Percentiles rank a stretch among this genome's conserved stretches.
Evolutionary conservation across 257 asterid species (phyloP).

Genomic region (Ilex aquifolium): DNA sequence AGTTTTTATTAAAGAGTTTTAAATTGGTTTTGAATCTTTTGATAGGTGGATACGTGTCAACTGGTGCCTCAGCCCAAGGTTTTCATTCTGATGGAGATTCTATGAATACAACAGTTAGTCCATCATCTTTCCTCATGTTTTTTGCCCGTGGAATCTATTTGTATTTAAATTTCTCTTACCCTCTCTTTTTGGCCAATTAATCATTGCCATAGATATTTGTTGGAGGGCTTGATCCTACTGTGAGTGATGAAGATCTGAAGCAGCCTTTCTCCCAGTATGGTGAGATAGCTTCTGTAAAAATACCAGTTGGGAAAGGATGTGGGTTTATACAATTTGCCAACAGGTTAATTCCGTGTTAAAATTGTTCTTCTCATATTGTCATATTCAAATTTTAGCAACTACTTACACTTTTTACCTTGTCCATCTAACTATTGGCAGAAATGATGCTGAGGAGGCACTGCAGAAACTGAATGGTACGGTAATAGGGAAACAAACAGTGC

Average conservation of each 20-base stretch:
- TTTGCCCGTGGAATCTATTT: neutral
- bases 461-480: slow-evolving; percentile 37
- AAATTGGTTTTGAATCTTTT: slow-evolving; percentile 10
- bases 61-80: slow-evolving; percentile 63
- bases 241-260: slow-evolving; percentile 77
- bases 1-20: slow-evolving; percentile 8
- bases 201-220: slow-evolving; percentile 64
- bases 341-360: slow-evolving; percentile 30
- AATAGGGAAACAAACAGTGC: slow-evolving; percentile 40
- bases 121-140: slow-evolving; percentile 25
- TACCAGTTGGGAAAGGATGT: slow-evolving; percentile 88
- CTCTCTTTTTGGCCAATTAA: slow-evolving; percentile 22
- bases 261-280: slow-evolving; percentile 80
- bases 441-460: slow-evolving; percentile 49
- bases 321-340: slow-evolving; percentile 88
- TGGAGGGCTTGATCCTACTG: slow-evolving; percentile 90
- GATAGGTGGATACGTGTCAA: slow-evolving; percentile 62
- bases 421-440: slow-evolving; percentile 18
- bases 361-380: neutral
- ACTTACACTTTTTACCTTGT: neutral
- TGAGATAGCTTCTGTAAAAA: slow-evolving; percentile 76
- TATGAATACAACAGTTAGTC: slow-evolving; percentile 78
- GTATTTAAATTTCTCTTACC: slow-evolving; percentile 2
- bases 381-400: neutral
- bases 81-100: slow-evolving; percentile 77